Conservation (phyloP, 2,329 filamentous ascomycete genomes). For the Colletotrichum shisoi region DNA sequence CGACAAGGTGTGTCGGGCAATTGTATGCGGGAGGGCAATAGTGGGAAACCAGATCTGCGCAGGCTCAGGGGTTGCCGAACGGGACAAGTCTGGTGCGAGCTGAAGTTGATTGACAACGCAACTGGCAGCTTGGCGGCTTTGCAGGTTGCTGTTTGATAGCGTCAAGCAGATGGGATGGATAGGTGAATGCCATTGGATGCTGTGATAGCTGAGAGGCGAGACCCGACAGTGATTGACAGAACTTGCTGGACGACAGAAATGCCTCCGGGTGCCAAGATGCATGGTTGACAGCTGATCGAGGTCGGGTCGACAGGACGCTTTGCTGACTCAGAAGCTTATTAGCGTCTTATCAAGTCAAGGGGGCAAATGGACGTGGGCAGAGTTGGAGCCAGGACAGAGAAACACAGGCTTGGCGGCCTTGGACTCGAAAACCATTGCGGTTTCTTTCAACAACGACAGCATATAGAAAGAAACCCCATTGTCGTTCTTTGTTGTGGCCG, state of each 20-base stretch:
- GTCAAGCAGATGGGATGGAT: background rate
- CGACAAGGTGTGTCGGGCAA: constrained; percentile 8
- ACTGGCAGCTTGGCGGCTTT: constrained; percentile 3
- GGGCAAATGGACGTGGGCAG: background rate
- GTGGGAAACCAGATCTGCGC: constrained; percentile 25
- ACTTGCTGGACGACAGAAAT: background rate
- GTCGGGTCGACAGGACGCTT: background rate
- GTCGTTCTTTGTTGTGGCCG: constrained; percentile 20
- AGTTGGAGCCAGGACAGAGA: background rate
- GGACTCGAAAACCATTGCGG: background rate
- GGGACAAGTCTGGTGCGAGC: constrained; percentile 5
- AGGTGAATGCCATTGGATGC: background rate
- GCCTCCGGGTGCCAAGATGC: background rate
- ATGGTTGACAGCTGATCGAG: background rate
- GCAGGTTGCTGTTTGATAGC: background rate
- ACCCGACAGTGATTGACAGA: background rate
- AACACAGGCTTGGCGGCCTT: constrained; percentile 13
- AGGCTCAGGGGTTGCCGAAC: constrained; percentile 4
- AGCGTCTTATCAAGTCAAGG: background rate
- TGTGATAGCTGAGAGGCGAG: constrained; percentile 12
- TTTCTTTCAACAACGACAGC: constrained; percentile 19
- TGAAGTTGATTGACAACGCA: background rate
- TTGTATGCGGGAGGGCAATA: constrained; percentile 28
- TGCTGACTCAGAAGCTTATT: background rate
- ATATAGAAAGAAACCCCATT: background rate